Evolutionary conservation across 176 grass and related monocot genomes (phyloP).

Genomic region (Puccinellia tenuiflora): DNA sequence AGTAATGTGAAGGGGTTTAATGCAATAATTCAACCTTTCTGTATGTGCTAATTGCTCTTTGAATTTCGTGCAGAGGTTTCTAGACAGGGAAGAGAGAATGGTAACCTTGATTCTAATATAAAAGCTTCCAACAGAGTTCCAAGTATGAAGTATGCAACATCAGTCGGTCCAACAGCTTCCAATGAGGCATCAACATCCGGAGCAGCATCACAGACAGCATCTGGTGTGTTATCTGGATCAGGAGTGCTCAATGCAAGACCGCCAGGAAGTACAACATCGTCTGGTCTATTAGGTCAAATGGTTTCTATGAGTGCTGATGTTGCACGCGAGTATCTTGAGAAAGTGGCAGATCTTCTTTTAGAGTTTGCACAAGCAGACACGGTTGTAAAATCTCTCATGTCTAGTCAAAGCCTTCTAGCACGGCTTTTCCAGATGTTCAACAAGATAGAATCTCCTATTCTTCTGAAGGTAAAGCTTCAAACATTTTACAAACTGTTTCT

Average conservation of each 20-base stretch:
- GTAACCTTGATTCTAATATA: conserved; percentile 53
- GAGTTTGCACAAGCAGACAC: conserved; percentile 94
- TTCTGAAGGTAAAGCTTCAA: conserved; percentile 72
- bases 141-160: conserved; percentile 47
- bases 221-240: conserved; percentile 97
- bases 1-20: neutral
- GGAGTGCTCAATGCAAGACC: conserved; percentile 97
- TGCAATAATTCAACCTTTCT: neutral
- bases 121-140: conserved; percentile 59
- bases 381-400: conserved; percentile 84
- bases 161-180: conserved; percentile 37
- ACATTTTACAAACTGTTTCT: conserved; percentile 4
- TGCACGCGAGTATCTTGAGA: conserved; percentile 89
- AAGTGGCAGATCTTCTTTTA: conserved; percentile 93
- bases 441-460: conserved; percentile 91
- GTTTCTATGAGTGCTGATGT: conserved; percentile 91
- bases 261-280: conserved; percentile 93
- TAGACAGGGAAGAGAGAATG: conserved; percentile 84
- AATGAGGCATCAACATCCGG: conserved; percentile 89
- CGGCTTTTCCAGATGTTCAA: conserved; percentile 99
- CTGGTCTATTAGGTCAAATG: conserved; percentile 90
- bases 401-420: conserved; percentile 70
- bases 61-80: conserved; percentile 68
- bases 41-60: conserved; percentile 20
- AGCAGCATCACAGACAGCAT: conserved; percentile 85